A percentile compares a stretch with the other conserved stretches of the same genome.
Evolutionary conservation across 257 asterid species (phyloP).

Genomic region (Knoxia roxburghii): DNA sequence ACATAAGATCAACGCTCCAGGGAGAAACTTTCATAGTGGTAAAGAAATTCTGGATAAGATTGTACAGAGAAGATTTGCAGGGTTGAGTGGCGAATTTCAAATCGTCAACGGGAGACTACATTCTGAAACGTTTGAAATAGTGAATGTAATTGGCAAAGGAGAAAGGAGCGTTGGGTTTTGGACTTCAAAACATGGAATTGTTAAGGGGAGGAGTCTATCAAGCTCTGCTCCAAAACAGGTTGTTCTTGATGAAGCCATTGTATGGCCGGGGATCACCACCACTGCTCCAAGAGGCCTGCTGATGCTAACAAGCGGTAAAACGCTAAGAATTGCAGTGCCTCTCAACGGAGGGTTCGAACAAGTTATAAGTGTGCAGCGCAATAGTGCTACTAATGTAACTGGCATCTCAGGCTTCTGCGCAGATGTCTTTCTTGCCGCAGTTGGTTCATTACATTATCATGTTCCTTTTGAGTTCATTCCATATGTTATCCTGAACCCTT

Average conservation of each 20-base stretch:
- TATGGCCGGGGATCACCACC: constrained; percentile 3
- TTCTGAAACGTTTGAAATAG: constrained; percentile 25
- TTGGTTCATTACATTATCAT: constrained; percentile 17
- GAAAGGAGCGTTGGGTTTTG: constrained; percentile 37
- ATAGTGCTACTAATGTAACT: constrained; percentile 13
- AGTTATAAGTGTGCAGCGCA: constrained; percentile 10
- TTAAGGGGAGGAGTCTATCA: constrained; percentile 21
- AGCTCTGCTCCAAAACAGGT: background rate
- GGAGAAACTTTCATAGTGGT: background rate
- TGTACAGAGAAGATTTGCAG: constrained; percentile 13
- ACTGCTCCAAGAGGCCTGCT: background rate
- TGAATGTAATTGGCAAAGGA: constrained; percentile 35
- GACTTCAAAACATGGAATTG: constrained; percentile 28
- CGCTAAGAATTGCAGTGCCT: constrained; percentile 31
- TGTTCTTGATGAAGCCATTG: background rate
- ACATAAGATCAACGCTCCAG: no score
- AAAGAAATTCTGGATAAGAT: constrained; percentile 7
- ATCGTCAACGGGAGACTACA: constrained; percentile 23
- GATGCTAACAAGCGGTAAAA: background rate
- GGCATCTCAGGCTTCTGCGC: constrained; percentile 25
- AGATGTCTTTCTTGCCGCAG: constrained; percentile 33
- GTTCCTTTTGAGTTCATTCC: constrained; percentile 18
- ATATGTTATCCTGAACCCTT: background rate
- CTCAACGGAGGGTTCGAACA: constrained; percentile 14
- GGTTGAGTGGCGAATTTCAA: constrained; percentile 26